These are phyloP conservation scores for Phoma sp. DNA, from an alignment of 2,329 filamentous ascomycete species.

Conservation along the genomic window DNA sequence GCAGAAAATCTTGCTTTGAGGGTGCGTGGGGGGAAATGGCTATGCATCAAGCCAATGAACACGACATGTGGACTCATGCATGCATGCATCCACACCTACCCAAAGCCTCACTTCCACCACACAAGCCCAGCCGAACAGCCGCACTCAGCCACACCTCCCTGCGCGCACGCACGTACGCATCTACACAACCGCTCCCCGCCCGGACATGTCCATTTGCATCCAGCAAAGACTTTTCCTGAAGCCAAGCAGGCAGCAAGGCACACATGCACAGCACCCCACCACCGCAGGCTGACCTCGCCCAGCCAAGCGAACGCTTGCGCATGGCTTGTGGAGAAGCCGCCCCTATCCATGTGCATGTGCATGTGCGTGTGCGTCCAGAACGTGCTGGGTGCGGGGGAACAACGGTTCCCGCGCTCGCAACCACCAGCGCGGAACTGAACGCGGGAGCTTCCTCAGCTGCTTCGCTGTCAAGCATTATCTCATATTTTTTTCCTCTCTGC, in stretches of 20 bases:
- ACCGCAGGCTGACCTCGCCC: too few relatives aligned
- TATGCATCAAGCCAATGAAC: conserved; percentile 2
- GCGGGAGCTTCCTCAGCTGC: not conserved
- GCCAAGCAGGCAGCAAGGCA: conserved; percentile 11
- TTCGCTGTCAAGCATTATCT: not conserved
- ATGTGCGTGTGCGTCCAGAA: conserved; percentile 9
- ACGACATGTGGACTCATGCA: not conserved
- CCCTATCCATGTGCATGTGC: not conserved
- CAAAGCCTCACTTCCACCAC: conserved; percentile 4
- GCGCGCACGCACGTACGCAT: not conserved
- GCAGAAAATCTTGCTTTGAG: not conserved
- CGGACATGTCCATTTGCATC: too few relatives aligned
- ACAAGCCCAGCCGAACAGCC: conserved; percentile 10
- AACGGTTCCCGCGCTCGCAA: conserved; percentile 11
- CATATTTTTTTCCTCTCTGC: not conserved
- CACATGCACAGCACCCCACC: not conserved
- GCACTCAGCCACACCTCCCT: conserved; percentile 2
- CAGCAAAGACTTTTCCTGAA: not conserved
- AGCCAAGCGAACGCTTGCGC: conserved; percentile 12
- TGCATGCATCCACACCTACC: not conserved
- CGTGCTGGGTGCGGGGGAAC: conserved; percentile 13
- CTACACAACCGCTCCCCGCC: not conserved
- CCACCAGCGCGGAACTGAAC: conserved; percentile 4
- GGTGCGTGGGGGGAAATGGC: not conserved
- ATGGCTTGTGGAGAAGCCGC: conserved; percentile 21